Conservation (phyloP, 116 monocot species). For the Zostera marina region DNA sequence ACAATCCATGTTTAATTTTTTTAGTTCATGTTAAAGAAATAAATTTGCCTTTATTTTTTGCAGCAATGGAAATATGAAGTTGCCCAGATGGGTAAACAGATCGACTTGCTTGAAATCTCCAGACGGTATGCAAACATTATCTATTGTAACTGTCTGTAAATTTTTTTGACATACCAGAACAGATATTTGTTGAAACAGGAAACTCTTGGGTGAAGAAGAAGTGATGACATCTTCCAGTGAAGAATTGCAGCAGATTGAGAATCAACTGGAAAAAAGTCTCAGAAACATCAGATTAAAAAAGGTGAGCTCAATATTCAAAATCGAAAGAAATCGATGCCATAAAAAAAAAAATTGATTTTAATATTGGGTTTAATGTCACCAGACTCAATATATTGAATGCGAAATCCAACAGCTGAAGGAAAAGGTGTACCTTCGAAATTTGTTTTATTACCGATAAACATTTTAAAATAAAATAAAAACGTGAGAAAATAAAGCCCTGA, state of each 20-base stretch:
- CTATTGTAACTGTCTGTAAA: too few species aligned
- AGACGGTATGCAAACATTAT: slow-evolving; percentile 25
- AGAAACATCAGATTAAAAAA: slow-evolving; percentile 34
- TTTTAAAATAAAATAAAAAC: not conserved
- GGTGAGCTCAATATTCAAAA: slow-evolving; percentile 13
- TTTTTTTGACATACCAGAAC: too few species aligned
- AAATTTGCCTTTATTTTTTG: slow-evolving; percentile 1
- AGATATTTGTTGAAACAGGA: slow-evolving; percentile 22
- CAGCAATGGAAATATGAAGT: slow-evolving; percentile 38
- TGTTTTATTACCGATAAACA: not conserved
- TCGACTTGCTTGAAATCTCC: slow-evolving; percentile 34
- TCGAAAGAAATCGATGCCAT: not conserved
- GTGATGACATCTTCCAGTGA: slow-evolving; percentile 32
- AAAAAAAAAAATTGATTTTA: not conserved
- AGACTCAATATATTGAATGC: slow-evolving; percentile 18
- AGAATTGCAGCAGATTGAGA: slow-evolving; percentile 43
- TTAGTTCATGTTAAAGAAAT: too few species aligned
- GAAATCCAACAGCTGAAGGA: slow-evolving; percentile 20
- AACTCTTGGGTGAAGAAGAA: slow-evolving; percentile 40
- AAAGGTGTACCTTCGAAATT: slow-evolving; percentile 13
- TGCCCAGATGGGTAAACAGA: slow-evolving; percentile 25
- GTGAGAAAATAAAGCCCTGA: too few species aligned
- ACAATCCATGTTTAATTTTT: too few species aligned
- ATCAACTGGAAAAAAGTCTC: slow-evolving; percentile 41
- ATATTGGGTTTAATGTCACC: not conserved